Evolutionary conservation across 1,284 basidiomycete species (phyloP), one percentile per base, ranked within the genome.

Genomic region (Papiliotrema terrestris): DNA sequence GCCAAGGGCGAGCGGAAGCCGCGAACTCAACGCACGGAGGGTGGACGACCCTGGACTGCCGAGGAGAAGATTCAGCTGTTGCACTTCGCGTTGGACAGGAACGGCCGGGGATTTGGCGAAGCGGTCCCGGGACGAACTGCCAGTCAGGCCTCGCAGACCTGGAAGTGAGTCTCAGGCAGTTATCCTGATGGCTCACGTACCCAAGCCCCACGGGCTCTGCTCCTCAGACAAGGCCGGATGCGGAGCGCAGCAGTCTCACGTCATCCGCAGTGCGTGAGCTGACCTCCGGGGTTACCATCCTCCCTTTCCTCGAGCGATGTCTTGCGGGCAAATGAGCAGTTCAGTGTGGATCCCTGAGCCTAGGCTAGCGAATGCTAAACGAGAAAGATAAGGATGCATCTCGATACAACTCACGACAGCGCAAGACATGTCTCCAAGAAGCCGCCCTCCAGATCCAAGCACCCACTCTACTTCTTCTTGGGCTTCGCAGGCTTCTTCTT

Each of bases 401-500:
- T 41, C 20, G 15, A 37, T 41, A 41, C 39, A 41, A 41, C 39
- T 41, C 39, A 41, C 39, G 20, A 41, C 39, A 41, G 6, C 8
- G 5, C 39, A n/a, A 41, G 39, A 32, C 29, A 32, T 32, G 29
- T 32, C 29, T 32, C 29, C 29, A 32, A 32, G 29, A 32, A 32
- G 29, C 29, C 29, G 29, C 11, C 29, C 5, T 32, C 29, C 6
- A 22, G 14, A 4, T 8, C 45, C 29, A n/a, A 2, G 25, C 23
- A 29, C 25, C 25, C 45, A 3, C 22, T 35, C 43, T 60, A 59
- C 56, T 64, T 64, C 41, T 43, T 53, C 38, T 62, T 65, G 22
- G 49, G 54, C 49, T 60, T 63, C 32, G 45, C 45, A 48, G 62
- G 41, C 59, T 65, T 67, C 46, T 68, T 69, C 22, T 53, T 49